Evolutionary conservation across 768 basidiomycete species (phyloP), one percentile per base, ranked within the genome.

Genomic region (Austroboletus festivus): DNA sequence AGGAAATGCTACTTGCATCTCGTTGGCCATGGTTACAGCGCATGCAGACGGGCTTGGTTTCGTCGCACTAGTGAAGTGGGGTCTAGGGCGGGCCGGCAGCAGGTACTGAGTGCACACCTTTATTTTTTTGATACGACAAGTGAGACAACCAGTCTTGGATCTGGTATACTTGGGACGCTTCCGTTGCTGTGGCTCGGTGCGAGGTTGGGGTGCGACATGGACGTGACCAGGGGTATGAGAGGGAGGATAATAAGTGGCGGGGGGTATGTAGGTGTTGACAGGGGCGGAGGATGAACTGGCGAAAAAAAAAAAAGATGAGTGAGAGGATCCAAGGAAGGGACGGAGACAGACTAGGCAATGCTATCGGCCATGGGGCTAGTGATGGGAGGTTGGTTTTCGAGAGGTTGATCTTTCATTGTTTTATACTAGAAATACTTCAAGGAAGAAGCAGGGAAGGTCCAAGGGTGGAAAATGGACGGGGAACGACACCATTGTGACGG

Each of bases 161-260:
- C 93, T 81, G 53, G 89, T 92, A 59, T 94, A 94, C 75, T 96
- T 96, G 42, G 89, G 90, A 30, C 89, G 85, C 65, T 89, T 90
- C 50, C 89, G 79, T 59, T 75, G 72, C n/a, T 77, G 74, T 15
- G 74, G 60, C 21, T 74, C 86, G 30, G 68, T 69, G 44, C 78
- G 75, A 46, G 77, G 73, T 4, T 77, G 71, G 11, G 75, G 63
- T 0, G 78, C 72, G 38, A 77, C 68, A 52, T 84, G 81, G 52
- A 68, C 68, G 57, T 73, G 72, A 21, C 68, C 67, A 30, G 47
- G 38, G 3, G 49, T n/a, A 49, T 67, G 66, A 8, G 67, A 46
- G 2, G 54, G 60, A 47, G 70, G 57, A 44, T 73, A 72, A 52
- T 79, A 76, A 54, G 59, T 64, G 35, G 71, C 63, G 51, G 72